These are phyloP conservation scores for Psilocybe cubensis DNA, from an alignment of 768 basidiomycete genomes.

Conservation along the genomic window DNA sequence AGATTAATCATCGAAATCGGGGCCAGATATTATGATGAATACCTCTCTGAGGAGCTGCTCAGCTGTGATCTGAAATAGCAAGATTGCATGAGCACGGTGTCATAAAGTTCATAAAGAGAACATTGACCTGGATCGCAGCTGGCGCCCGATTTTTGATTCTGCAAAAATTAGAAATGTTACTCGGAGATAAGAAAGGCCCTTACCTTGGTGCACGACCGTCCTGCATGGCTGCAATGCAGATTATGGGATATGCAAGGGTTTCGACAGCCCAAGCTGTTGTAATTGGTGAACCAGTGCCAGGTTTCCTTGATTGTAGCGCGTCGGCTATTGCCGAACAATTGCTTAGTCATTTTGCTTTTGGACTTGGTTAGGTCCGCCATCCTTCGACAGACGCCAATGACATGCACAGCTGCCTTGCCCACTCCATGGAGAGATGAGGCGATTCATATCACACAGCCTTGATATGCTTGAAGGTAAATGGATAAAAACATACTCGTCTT, in stretches of 20 bases:
- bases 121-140: constrained; percentile 83
- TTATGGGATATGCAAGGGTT: background rate
- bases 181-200: constrained; percentile 3
- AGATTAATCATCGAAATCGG: background rate
- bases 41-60: constrained; percentile 97
- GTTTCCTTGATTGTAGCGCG: background rate
- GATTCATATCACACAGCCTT: too few species aligned
- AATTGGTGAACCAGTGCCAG: background rate
- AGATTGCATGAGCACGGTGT: constrained; percentile 7
- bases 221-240: constrained; percentile 51
- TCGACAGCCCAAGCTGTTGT: background rate
- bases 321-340: background rate
- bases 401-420: too few species aligned
- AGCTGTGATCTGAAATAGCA: constrained; percentile 80
- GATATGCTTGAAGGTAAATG: too few species aligned
- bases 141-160: constrained; percentile 97
- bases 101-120: constrained; percentile 19
- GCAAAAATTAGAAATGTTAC: constrained; percentile 2
- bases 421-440: too few species aligned
- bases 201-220: constrained; percentile 83
- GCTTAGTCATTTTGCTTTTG: background rate
- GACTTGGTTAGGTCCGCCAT: too few species aligned
- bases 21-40: constrained; percentile 9
- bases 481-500: too few species aligned
- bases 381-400: too few species aligned